phyloP scores from a whole-genome alignment of 192 early-diverging fungal genomes.

The Entomortierella lignicola region DNA sequence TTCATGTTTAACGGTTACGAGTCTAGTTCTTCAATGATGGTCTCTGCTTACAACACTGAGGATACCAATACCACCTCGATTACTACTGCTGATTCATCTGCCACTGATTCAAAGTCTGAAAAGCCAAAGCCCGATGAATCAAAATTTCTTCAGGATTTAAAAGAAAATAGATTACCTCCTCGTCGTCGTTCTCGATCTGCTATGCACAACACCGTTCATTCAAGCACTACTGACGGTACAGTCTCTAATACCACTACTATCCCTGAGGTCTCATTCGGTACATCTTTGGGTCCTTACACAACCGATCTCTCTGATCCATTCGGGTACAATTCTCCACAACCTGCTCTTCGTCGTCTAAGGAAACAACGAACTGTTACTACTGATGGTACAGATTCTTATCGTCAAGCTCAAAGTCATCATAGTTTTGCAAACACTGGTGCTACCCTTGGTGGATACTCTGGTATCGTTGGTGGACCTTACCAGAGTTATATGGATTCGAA shows the following conservation, averaged over 20 bases:
- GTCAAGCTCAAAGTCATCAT: not conserved
- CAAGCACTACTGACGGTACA: not conserved
- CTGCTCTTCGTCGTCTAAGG: conserved; percentile 4
- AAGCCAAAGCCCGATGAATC: conserved; percentile 20
- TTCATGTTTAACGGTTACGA: conserved; percentile 16
- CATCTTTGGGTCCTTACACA: not conserved
- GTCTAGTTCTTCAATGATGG: not conserved
- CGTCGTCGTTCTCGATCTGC: conserved; percentile 43
- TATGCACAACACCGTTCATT: not conserved
- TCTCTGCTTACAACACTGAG: conserved; percentile 9
- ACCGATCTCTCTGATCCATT: conserved; percentile 1
- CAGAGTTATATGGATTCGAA: conserved; percentile 27
- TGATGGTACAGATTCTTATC: conserved; percentile 7
- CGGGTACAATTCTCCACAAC: conserved; percentile 1
- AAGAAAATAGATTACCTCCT: conserved; percentile 24
- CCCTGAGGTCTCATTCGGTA: not conserved
- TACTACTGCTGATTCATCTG: not conserved
- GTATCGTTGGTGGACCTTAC: conserved; percentile 4
- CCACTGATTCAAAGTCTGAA: not conserved
- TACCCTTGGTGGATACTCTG: conserved; percentile 7
- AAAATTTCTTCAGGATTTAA: conserved; percentile 29
- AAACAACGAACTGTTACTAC: conserved; percentile 24
- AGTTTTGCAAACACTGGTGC: not conserved
- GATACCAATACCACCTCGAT: not conserved
- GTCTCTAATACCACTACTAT: not conserved